Conservation (phyloP, 768 basidiomycete genomes). For the Leucogyrophana mollusca region DNA sequence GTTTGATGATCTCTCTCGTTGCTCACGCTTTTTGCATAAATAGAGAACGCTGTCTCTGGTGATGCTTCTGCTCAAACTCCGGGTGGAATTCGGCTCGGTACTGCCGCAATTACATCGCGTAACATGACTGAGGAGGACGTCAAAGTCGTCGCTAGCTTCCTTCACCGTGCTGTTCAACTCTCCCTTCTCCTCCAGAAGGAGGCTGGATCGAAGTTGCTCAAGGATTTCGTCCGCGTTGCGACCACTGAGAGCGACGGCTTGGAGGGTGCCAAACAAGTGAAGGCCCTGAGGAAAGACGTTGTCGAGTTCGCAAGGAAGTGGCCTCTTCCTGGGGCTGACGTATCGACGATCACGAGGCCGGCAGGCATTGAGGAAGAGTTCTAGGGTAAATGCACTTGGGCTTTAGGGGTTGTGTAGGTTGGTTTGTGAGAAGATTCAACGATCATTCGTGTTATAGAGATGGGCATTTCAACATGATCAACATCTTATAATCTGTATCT, state of each 20-base stretch:
- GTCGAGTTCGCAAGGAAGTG: constrained; percentile 76
- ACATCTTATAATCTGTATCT: constrained; percentile 26
- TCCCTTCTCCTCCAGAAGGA: constrained; percentile 89
- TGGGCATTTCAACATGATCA: constrained; percentile 35
- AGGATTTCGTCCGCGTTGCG: constrained; percentile 90
- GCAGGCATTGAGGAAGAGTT: constrained; percentile 61
- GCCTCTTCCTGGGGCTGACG: constrained; percentile 89
- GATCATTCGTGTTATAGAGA: constrained; percentile 31
- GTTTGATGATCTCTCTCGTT: not conserved
- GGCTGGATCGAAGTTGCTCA: constrained; percentile 90
- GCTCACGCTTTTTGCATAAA: not conserved
- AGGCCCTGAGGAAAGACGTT: constrained; percentile 78
- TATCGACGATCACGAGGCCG: constrained; percentile 48
- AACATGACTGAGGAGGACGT: constrained; percentile 89
- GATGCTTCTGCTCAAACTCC: constrained; percentile 95
- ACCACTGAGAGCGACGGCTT: constrained; percentile 66
- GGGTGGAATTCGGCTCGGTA: constrained; percentile 96
- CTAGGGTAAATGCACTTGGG: constrained; percentile 9
- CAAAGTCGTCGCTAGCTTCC: constrained; percentile 82
- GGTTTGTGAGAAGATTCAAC: constrained; percentile 50
- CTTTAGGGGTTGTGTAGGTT: no score
- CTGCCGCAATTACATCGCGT: constrained; percentile 91
- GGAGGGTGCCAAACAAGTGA: constrained; percentile 68
- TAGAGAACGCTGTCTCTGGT: constrained; percentile 96
- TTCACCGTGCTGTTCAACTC: constrained; percentile 94